A percentile compares a stretch with the other conserved stretches of the same genome.
phyloP scores from a whole-genome alignment of 352 stramenopile genomes.

The Pythium brachiatum region DNA sequence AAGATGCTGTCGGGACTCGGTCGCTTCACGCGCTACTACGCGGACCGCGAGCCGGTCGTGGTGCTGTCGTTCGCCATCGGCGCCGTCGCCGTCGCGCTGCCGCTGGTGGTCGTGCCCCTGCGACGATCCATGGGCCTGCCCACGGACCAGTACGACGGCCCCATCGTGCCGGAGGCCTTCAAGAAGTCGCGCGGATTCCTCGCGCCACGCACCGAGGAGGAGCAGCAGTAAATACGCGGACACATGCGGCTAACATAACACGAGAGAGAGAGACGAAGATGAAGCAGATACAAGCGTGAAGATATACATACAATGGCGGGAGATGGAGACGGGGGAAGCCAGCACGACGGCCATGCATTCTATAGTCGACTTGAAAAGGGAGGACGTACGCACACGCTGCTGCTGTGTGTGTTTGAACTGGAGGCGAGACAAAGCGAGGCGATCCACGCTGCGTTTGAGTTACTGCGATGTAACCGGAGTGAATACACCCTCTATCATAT shows the following conservation, averaged over 20 bases:
- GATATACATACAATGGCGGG: background rate
- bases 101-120: constrained; percentile 78
- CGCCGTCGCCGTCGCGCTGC: constrained; percentile 58
- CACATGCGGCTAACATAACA: background rate
- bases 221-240: constrained; percentile 30
- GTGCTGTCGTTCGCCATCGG: constrained; percentile 81
- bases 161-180: constrained; percentile 69
- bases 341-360: background rate
- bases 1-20: constrained; percentile 33
- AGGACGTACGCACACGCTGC: background rate
- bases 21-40: constrained; percentile 84
- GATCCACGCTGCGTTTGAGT: background rate
- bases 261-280: background rate
- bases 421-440: background rate
- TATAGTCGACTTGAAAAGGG: background rate
- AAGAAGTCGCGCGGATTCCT: constrained; percentile 76
- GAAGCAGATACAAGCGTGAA: background rate
- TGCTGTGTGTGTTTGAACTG: background rate
- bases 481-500: constrained; percentile 1
- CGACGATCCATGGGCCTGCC: constrained; percentile 82
- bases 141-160: constrained; percentile 89
- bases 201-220: constrained; percentile 24
- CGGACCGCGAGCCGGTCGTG: constrained; percentile 83
- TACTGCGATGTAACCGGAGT: background rate
- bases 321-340: background rate